Percentiles rank a stretch among this genome's conserved stretches.
Evolutionary conservation across 169 alveolate genomes (phyloP).

Genomic region (Plasmodium inui): DNA sequence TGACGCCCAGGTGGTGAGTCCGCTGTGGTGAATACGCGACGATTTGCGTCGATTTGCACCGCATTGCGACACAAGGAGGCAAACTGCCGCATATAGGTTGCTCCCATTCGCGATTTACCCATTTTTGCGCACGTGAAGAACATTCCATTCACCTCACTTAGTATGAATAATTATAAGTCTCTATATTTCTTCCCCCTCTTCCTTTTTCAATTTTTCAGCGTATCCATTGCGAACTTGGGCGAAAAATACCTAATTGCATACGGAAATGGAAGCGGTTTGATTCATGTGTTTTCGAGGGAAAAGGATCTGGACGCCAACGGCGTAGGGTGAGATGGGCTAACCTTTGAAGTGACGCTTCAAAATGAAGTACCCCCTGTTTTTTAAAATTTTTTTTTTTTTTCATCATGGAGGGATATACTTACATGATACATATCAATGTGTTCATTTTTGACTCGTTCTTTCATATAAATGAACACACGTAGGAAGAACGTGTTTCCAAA

Average conservation of each 20-base stretch:
- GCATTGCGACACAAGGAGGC: background rate
- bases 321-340: background rate
- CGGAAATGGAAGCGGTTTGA: conserved; percentile 44
- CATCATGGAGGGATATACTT: background rate
- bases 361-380: background rate
- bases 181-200: background rate
- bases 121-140: background rate
- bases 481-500: background rate
- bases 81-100: background rate
- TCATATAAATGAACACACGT: background rate
- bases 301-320: background rate
- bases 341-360: background rate
- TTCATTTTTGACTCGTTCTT: background rate
- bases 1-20: conserved; percentile 42
- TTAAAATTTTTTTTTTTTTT: background rate
- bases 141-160: background rate
- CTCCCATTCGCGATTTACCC: background rate
- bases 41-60: too few relatives aligned
- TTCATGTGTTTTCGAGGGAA: conserved; percentile 30
- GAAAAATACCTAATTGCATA: conserved; percentile 33
- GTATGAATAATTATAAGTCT: background rate
- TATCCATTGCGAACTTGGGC: conserved; percentile 42
- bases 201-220: conserved; percentile 26
- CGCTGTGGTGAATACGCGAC: background rate
- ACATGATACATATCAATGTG: background rate